phyloP scores from a whole-genome alignment of 106 monocot genomes.

The Narthecium ossifragum region DNA sequence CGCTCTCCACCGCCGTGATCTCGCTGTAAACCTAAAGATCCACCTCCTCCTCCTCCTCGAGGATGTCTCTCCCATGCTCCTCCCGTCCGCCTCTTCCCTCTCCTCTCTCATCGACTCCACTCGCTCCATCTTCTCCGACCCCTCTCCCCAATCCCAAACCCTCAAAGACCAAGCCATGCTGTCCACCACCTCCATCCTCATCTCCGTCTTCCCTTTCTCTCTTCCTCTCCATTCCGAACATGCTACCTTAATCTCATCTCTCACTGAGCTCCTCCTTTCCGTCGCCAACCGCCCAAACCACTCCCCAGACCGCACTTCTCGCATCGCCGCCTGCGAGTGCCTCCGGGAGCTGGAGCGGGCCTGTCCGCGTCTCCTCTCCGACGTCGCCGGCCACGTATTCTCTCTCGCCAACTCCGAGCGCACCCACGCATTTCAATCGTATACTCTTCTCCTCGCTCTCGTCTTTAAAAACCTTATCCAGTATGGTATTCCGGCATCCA shows the following conservation, averaged over 20 bases:
- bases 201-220: slow-evolving; percentile 15
- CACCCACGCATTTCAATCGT: slow-evolving; percentile 73
- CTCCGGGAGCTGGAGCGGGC: slow-evolving; percentile 75
- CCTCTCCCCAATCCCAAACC: slow-evolving; percentile 6
- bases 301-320: slow-evolving; percentile 54
- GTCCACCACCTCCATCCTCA: slow-evolving; percentile 33
- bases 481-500: slow-evolving; percentile 21
- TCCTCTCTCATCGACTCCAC: slow-evolving; percentile 15
- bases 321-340: slow-evolving; percentile 71
- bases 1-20: too few relatives aligned
- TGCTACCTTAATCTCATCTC: slow-evolving; percentile 17
- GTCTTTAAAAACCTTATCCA: slow-evolving; percentile 36
- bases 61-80: too few relatives aligned
- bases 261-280: slow-evolving; percentile 54
- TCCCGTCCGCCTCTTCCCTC: too few relatives aligned
- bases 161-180: slow-evolving; percentile 57
- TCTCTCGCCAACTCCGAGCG: slow-evolving; percentile 68
- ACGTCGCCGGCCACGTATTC: slow-evolving; percentile 64
- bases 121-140: too few relatives aligned
- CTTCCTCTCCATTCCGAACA: slow-evolving; percentile 16
- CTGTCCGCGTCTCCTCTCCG: slow-evolving; percentile 56
- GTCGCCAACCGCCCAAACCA: slow-evolving; percentile 76
- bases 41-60: too few relatives aligned
- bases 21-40: too few relatives aligned
- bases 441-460: slow-evolving; percentile 68